These are phyloP conservation scores for Zygnema cylindricum DNA, from an alignment of 139 green algal genomes.

Conservation along the genomic window DNA sequence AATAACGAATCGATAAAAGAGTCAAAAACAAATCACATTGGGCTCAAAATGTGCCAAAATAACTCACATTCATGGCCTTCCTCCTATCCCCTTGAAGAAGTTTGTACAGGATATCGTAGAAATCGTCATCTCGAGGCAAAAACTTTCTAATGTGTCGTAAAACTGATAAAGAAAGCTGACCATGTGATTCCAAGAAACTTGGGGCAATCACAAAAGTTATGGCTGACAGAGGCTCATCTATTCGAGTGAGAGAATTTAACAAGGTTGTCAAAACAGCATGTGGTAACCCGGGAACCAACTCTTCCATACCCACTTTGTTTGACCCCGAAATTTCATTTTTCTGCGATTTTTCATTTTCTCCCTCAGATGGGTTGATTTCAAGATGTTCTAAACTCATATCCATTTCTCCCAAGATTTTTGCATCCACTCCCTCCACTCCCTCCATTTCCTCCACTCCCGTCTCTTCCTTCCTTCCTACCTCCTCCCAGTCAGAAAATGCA, in stretches of 20 bases:
- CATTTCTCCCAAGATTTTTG: neutral
- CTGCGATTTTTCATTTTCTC: neutral
- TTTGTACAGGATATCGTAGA: constrained; percentile 14
- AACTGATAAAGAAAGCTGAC: neutral
- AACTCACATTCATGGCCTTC: neutral
- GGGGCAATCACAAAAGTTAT: neutral
- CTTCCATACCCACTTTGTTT: neutral
- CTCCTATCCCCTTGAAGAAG: neutral
- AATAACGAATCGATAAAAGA: too few relatives aligned
- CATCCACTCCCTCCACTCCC: neutral
- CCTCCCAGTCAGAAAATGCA: neutral
- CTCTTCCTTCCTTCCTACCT: neutral
- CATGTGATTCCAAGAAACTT: neutral
- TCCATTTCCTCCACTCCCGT: neutral
- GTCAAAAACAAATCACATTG: too few relatives aligned
- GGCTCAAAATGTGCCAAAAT: too few relatives aligned
- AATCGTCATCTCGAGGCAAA: neutral
- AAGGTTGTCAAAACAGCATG: neutral
- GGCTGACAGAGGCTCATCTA: constrained; percentile 13
- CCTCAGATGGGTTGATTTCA: neutral
- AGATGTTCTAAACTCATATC: neutral
- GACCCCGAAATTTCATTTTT: neutral
- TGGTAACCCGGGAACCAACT: neutral
- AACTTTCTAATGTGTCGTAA: neutral
- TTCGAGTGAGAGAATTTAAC: neutral